A percentile compares a stretch with the other conserved stretches of the same genome.
These are phyloP conservation scores for Linum trigynum DNA, from an alignment of 345 rosid genomes.

Conservation along the genomic window DNA sequence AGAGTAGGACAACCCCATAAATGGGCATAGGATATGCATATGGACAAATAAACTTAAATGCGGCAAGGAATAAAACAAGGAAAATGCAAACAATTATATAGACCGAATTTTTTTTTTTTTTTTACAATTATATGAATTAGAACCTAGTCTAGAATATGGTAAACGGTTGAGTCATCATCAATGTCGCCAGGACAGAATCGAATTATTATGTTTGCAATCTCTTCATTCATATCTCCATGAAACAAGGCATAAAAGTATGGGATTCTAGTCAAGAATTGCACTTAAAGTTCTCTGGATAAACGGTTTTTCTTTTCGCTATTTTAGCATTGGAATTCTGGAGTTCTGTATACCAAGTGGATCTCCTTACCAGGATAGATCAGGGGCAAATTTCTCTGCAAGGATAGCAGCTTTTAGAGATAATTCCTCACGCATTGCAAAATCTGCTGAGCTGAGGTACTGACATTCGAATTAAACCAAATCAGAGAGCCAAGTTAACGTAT, in stretches of 20 bases:
- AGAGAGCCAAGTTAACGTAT: background rate
- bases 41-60: background rate
- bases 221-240: no score
- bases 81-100: background rate
- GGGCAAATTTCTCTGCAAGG: slow-evolving; percentile 98
- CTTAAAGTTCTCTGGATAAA: no score
- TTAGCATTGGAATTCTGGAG: background rate
- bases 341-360: background rate
- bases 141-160: no score
- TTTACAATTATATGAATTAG: background rate
- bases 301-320: background rate
- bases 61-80: background rate
- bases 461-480: slow-evolving; percentile 15
- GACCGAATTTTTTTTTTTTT: no score
- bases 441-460: slow-evolving; percentile 97
- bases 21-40: slow-evolving; percentile 1
- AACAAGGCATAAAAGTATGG: no score
- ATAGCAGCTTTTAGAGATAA: slow-evolving; percentile 97
- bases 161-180: no score
- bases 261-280: no score
- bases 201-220: no score
- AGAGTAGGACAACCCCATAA: background rate
- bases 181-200: no score
- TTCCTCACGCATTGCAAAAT: slow-evolving; percentile 98
- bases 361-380: slow-evolving; percentile 95